Percentiles rank a stretch among this genome's conserved stretches.
Conservation (phyloP, 805 yeast genomes). For the Kazachstania kunashirensis region DNA sequence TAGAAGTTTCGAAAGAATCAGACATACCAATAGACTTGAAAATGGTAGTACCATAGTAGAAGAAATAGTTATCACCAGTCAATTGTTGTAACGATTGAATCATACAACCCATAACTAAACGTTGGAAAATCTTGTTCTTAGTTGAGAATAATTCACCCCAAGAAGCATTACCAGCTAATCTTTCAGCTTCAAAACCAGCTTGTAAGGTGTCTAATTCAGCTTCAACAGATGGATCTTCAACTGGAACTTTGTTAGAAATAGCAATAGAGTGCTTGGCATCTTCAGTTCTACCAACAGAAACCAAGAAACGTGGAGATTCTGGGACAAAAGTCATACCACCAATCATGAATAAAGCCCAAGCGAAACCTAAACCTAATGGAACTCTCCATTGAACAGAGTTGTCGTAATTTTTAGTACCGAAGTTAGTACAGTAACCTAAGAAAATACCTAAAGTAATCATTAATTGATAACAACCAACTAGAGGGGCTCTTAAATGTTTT, state of each 20-base stretch:
- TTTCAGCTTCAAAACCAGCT: slow-evolving; percentile 53
- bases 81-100: slow-evolving; percentile 3
- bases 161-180: slow-evolving; percentile 50
- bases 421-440: slow-evolving; percentile 55
- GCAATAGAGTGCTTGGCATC: slow-evolving; percentile 54
- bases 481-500: slow-evolving; percentile 40
- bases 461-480: slow-evolving; percentile 61
- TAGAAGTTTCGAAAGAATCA: slow-evolving; percentile 51
- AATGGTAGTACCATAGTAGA: slow-evolving; percentile 55
- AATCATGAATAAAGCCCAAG: slow-evolving; percentile 35
- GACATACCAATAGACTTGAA: slow-evolving; percentile 50
- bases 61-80: slow-evolving; percentile 44
- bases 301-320: slow-evolving; percentile 61
- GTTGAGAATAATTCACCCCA: slow-evolving; percentile 60
- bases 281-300: slow-evolving; percentile 43
- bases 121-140: slow-evolving; percentile 33
- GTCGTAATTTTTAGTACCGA: slow-evolving; percentile 48
- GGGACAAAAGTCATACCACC: slow-evolving; percentile 44
- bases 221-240: slow-evolving; percentile 46
- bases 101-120: slow-evolving; percentile 3
- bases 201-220: slow-evolving; percentile 47
- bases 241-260: slow-evolving; percentile 43
- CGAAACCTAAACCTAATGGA: slow-evolving; percentile 49
- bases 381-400: slow-evolving; percentile 74
- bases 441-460: slow-evolving; percentile 64